A percentile compares a stretch with the other conserved stretches of the same genome.
Conservation (phyloP, 352 stramenopile species). For the Salisapilia sapeloensis region DNA sequence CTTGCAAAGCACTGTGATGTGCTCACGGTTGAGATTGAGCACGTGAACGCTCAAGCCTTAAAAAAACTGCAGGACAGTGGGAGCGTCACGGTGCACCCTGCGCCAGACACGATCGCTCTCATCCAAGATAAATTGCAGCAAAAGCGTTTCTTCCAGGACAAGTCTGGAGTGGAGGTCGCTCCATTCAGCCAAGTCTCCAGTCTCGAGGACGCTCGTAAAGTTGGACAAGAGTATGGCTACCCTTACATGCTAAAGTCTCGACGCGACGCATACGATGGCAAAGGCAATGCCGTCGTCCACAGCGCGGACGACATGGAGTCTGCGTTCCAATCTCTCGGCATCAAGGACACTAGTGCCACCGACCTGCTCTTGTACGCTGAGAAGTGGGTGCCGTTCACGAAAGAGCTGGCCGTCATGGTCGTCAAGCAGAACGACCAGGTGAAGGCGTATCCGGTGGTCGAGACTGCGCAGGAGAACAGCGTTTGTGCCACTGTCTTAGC, state of each 20-base stretch:
- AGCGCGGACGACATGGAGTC: constrained; percentile 50
- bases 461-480: constrained; percentile 93
- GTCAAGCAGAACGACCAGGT: constrained; percentile 66
- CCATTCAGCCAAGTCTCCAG: constrained; percentile 36
- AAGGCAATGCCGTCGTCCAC: constrained; percentile 90
- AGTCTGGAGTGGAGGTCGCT: constrained; percentile 28
- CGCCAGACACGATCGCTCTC: constrained; percentile 82
- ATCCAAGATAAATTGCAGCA: constrained; percentile 97
- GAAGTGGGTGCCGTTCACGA: constrained; percentile 94
- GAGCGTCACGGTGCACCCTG: constrained; percentile 50
- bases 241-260: constrained; percentile 98
- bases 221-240: constrained; percentile 71
- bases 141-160: constrained; percentile 76
- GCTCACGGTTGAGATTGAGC: constrained; percentile 97
- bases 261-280: constrained; percentile 92
- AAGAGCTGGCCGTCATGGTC: constrained; percentile 96
- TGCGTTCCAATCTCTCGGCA: constrained; percentile 75
- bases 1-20: constrained; percentile 81
- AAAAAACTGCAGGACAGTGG: constrained; percentile 61
- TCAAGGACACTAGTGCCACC: constrained; percentile 7
- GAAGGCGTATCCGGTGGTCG: constrained; percentile 91
- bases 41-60: constrained; percentile 90
- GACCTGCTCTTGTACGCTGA: constrained; percentile 81
- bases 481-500: constrained; percentile 94
- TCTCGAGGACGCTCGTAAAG: constrained; percentile 14